These are phyloP conservation scores for Rosa lucieae DNA, from an alignment of 306 rosid genomes.

Conservation along the genomic window DNA sequence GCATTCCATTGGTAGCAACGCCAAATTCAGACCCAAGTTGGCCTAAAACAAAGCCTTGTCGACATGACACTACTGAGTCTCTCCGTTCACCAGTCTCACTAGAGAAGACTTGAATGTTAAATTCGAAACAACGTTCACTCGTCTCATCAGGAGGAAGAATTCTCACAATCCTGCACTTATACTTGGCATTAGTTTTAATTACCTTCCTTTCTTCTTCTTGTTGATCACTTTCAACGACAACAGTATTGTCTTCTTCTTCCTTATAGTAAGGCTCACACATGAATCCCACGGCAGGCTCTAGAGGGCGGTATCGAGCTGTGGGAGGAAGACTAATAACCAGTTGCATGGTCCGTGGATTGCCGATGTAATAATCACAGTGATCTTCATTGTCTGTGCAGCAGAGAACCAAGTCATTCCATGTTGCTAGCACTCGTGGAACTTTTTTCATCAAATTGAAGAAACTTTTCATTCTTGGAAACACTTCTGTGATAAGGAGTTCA, in stretches of 20 bases:
- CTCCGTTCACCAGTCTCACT: neutral
- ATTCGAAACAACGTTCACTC: neutral
- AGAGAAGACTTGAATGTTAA: neutral
- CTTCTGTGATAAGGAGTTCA: neutral
- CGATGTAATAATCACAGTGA: neutral
- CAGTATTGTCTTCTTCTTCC: too few relatives aligned
- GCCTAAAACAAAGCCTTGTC: neutral
- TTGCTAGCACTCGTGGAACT: neutral
- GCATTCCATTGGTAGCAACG: neutral
- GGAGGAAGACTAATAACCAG: neutral
- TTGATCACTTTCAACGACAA: too few relatives aligned
- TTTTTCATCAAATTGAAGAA: neutral
- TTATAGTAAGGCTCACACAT: neutral
- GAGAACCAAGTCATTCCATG: neutral
- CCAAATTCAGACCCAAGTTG: neutral
- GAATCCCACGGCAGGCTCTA: neutral
- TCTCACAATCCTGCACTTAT: neutral
- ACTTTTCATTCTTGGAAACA: neutral
- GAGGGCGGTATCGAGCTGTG: too few relatives aligned
- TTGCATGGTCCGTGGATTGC: neutral
- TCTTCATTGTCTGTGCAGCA: neutral
- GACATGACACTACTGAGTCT: neutral
- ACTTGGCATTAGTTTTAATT: neutral
- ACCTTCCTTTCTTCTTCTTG: neutral
- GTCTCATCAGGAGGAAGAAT: neutral